Percentiles rank a stretch among this genome's conserved stretches.
These are phyloP conservation scores for Plectranthus barbatus DNA, from an alignment of 257 asterid species.

Conservation along the genomic window DNA sequence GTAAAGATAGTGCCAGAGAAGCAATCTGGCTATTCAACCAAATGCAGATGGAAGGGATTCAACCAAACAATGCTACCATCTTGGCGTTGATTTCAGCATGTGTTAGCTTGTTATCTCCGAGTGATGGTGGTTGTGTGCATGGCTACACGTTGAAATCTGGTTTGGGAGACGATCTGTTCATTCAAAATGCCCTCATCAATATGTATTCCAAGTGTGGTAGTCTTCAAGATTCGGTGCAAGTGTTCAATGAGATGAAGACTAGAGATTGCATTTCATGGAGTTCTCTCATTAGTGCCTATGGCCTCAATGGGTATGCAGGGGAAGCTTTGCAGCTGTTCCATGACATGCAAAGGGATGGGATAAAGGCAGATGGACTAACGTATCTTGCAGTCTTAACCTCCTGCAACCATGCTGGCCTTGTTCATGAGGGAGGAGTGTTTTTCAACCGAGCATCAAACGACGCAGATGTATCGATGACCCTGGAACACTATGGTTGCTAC, in stretches of 20 bases:
- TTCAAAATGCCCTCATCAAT: conserved; percentile 54
- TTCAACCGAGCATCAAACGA: conserved; percentile 34
- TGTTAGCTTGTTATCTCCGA: conserved; percentile 29
- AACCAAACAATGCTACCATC: conserved; percentile 47
- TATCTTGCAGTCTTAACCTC: conserved; percentile 50
- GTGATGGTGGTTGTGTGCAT: conserved; percentile 37
- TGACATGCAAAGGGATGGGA: conserved; percentile 40
- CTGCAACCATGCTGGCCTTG: conserved; percentile 56
- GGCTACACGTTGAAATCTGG: conserved; percentile 43
- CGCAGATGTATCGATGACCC: conserved; percentile 12
- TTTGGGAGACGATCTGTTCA: conserved; percentile 24
- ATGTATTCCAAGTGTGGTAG: conserved; percentile 75
- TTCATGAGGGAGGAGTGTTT: conserved; percentile 43
- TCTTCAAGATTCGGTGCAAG: conserved; percentile 32
- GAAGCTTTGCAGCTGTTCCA: conserved; percentile 40
- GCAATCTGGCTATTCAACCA: conserved; percentile 41
- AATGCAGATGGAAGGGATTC: conserved; percentile 46
- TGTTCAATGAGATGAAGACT: conserved; percentile 37
- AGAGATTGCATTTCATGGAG: conserved; percentile 69
- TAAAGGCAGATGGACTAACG: conserved; percentile 36
- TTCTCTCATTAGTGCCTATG: conserved; percentile 45
- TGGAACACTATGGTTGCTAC: conserved; percentile 61
- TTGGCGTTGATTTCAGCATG: conserved; percentile 56
- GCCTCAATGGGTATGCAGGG: conserved; percentile 44
- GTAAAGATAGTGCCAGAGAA: conserved; percentile 30